Evolutionary conservation across 768 basidiomycete species (phyloP).

Genomic region (Postia placenta): DNA sequence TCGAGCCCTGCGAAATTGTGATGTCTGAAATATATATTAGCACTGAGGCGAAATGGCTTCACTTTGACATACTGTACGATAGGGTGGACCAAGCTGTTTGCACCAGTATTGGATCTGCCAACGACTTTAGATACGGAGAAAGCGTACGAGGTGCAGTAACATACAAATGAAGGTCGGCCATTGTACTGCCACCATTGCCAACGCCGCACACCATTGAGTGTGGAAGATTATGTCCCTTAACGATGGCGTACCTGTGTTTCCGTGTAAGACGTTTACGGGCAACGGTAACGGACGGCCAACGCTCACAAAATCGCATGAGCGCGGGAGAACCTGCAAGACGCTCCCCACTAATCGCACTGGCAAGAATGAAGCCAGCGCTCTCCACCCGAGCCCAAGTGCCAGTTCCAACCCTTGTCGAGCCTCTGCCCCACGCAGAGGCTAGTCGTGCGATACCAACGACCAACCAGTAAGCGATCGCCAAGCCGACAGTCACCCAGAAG

Average conservation of each 20-base stretch:
- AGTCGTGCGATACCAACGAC: conserved; percentile 77
- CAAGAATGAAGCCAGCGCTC: conserved; percentile 82
- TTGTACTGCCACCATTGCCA: conserved; percentile 91
- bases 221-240: conserved; percentile 90
- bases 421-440: conserved; percentile 80
- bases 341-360: conserved; percentile 92
- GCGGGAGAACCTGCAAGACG: conserved; percentile 80
- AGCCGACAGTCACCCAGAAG: conserved; percentile 67
- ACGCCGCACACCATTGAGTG: conserved; percentile 84
- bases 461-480: conserved; percentile 78
- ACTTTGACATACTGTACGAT: conserved; percentile 51
- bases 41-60: conserved; percentile 8
- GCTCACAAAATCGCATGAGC: conserved; percentile 82
- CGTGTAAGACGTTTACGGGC: conserved; percentile 7
- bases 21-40: conserved; percentile 47
- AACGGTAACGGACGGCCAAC: conserved; percentile 1
- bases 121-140: neutral
- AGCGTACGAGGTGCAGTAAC: conserved; percentile 21
- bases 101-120: conserved; percentile 79
- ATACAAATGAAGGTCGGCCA: conserved; percentile 92
- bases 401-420: conserved; percentile 48
- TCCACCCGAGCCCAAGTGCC: conserved; percentile 70
- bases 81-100: conserved; percentile 88
- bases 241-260: conserved; percentile 74
- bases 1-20: conserved; percentile 48